Conservation (phyloP, 1,284 basidiomycete species). For the Rhodotorula sp. region DNA sequence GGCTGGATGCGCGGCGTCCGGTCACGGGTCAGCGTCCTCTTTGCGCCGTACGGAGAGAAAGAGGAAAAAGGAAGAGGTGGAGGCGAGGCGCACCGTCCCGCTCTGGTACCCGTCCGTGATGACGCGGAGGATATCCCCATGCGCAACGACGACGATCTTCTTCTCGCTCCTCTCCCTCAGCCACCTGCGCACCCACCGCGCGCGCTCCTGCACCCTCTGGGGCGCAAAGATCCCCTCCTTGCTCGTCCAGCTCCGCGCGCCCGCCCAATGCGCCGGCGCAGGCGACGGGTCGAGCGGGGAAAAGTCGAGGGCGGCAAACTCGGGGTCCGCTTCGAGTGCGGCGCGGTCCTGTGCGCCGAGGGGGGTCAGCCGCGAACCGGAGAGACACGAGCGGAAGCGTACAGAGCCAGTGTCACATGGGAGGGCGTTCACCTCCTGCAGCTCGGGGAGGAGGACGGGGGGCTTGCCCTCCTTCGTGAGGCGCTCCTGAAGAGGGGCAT, state of each 20-base stretch:
- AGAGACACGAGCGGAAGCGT: not conserved
- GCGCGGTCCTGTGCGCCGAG: constrained; percentile 33
- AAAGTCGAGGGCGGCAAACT: constrained; percentile 50
- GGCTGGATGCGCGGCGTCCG: constrained; percentile 30
- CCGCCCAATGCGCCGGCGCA: constrained; percentile 25
- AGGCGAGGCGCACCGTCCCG: constrained; percentile 41
- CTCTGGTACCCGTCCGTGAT: constrained; percentile 49
- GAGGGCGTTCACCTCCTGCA: constrained; percentile 51
- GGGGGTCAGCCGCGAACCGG: not conserved
- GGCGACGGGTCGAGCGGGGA: constrained; percentile 22
- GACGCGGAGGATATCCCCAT: constrained; percentile 52
- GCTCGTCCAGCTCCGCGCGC: constrained; percentile 44
- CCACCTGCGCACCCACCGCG: constrained; percentile 49
- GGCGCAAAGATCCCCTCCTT: constrained; percentile 52
- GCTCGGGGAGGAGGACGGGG: constrained; percentile 49
- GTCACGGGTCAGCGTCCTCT: not conserved
- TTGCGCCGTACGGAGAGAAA: not conserved
- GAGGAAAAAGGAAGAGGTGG: not conserved
- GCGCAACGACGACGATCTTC: constrained; percentile 54
- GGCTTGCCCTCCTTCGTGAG: constrained; percentile 39
- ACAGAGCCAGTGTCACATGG: constrained; percentile 51
- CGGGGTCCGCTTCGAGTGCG: constrained; percentile 46
- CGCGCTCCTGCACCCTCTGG: constrained; percentile 47
- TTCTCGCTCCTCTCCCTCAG: constrained; percentile 49
- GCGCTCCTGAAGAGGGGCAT: constrained; percentile 45